Conservation (phyloP, 768 basidiomycete genomes). For the Leccinum fibrillosum region DNA sequence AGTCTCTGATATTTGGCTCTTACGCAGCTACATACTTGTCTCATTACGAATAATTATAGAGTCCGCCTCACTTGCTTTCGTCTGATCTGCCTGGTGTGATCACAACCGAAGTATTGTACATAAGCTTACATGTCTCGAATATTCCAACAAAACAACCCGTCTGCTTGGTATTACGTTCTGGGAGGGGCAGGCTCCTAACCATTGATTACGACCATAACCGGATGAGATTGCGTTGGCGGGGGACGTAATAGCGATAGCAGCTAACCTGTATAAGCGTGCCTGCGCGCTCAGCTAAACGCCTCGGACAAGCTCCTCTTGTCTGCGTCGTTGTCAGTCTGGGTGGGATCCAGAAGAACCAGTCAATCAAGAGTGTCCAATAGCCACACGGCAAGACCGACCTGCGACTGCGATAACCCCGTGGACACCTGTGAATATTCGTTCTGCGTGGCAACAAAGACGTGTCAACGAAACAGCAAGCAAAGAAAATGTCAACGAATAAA, state of each 20-base stretch:
- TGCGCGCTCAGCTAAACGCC: not conserved
- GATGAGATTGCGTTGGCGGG: not conserved
- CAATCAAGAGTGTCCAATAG: too few relatives aligned
- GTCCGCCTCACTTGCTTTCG: not conserved
- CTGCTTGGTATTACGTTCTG: not conserved
- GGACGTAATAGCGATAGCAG: not conserved
- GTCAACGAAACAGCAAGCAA: not conserved
- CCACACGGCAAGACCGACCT: slow-evolving; percentile 5
- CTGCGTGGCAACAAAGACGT: not conserved
- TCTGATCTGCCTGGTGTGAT: not conserved
- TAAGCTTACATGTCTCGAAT: not conserved
- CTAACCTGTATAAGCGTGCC: not conserved
- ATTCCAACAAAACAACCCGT: not conserved
- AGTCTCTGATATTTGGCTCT: not conserved
- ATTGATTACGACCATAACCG: not conserved
- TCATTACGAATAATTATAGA: not conserved
- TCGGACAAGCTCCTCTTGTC: slow-evolving; percentile 4
- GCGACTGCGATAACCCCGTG: slow-evolving; percentile 17
- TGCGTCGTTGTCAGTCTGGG: not conserved
- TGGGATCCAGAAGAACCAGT: not conserved
- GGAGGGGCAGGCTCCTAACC: not conserved
- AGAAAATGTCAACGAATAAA: not conserved
- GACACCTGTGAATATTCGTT: slow-evolving; percentile 16
- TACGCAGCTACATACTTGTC: not conserved
- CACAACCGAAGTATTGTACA: not conserved